Conservation (phyloP, 73 alveolate genomes). For the Tetrahymena elliotti region DNA sequence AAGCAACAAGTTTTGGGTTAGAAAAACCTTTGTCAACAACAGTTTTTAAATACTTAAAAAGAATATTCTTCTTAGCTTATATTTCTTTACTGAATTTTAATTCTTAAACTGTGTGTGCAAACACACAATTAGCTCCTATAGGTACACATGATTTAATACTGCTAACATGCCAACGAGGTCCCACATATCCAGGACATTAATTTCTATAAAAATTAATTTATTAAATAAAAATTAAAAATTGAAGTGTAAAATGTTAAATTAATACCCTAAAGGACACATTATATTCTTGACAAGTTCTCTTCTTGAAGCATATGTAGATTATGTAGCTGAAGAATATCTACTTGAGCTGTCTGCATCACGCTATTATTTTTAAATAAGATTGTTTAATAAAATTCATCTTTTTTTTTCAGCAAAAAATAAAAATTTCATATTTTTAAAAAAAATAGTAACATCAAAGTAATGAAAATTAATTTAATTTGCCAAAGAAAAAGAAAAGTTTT, state of each 20-base stretch:
- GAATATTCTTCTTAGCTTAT: background rate
- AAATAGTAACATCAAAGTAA: too few species aligned
- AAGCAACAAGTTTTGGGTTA: background rate
- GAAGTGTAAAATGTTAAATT: background rate
- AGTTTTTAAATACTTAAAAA: background rate
- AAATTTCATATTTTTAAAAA: too few species aligned
- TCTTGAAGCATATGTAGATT: background rate
- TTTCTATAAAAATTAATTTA: background rate
- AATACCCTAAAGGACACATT: background rate
- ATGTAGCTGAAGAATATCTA: background rate
- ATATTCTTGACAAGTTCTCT: background rate
- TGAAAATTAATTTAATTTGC: too few species aligned
- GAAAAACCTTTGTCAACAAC: background rate
- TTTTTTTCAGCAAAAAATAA: background rate
- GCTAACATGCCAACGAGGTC: background rate
- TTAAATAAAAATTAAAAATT: background rate
- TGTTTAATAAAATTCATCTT: background rate
- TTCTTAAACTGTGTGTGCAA: background rate
- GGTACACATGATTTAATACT: background rate
- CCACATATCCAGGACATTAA: background rate
- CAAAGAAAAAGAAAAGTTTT: too few species aligned
- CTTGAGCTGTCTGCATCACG: background rate
- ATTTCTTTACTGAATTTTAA: background rate
- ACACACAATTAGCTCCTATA: background rate
- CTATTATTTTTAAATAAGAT: background rate